A percentile compares a stretch with the other conserved stretches of the same genome.
Evolutionary conservation across 2,329 filamentous ascomycete genomes (phyloP).

Genomic region (Aspergillus sp.): DNA sequence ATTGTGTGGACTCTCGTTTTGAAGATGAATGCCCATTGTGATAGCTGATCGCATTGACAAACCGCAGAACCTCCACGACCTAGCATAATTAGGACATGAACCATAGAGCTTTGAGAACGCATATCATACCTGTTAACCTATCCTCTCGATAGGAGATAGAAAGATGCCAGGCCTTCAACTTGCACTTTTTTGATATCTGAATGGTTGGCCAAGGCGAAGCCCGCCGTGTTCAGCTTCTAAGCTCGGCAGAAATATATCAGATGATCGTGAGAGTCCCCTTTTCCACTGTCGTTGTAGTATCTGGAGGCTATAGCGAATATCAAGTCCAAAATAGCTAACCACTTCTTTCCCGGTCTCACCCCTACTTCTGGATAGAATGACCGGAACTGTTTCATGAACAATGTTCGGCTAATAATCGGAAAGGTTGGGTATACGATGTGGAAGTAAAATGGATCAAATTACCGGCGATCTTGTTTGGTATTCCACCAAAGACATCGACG

Average conservation of each 20-base stretch:
- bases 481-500: not conserved
- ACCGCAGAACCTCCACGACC: not conserved
- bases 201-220: not conserved
- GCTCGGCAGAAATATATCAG: not conserved
- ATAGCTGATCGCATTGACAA: not conserved
- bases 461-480: not conserved
- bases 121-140: not conserved
- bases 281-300: not conserved
- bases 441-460: not conserved
- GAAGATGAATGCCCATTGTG: not conserved
- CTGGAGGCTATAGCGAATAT: not conserved
- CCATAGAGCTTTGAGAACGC: too few relatives aligned
- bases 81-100: too few relatives aligned
- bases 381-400: not conserved
- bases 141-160: not conserved
- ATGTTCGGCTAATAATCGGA: not conserved
- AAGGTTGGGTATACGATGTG: not conserved
- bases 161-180: not conserved
- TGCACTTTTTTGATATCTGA: not conserved
- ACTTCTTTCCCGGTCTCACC: not conserved
- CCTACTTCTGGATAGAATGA: not conserved
- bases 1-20: not conserved
- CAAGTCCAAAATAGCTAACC: not conserved
- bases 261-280: not conserved
- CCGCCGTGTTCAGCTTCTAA: not conserved